A percentile compares a stretch with the other conserved stretches of the same genome.
phyloP scores from a whole-genome alignment of 1,139 yeast genomes.

The Protomyces gravidus region DNA sequence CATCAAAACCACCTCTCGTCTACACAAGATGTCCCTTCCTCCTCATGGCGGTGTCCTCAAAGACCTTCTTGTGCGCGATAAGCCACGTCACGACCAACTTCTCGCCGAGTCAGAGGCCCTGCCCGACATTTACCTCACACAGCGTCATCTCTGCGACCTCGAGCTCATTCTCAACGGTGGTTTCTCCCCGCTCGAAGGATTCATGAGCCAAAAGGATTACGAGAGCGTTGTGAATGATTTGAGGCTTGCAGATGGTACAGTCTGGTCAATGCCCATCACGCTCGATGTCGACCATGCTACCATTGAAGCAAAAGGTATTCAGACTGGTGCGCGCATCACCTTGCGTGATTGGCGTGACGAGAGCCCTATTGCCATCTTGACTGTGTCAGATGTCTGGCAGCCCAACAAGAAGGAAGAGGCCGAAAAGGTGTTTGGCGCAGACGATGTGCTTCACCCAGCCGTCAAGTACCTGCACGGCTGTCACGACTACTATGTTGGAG shows the following conservation, averaged over 20 bases:
- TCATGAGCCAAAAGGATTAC: constrained; percentile 76
- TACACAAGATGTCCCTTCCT: constrained; percentile 25
- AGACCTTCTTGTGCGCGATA: constrained; percentile 81
- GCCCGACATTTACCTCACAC: constrained; percentile 59
- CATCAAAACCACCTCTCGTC: too few relatives aligned
- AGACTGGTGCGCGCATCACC: constrained; percentile 61
- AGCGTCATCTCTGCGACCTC: constrained; percentile 87
- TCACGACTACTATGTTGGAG: constrained; percentile 84
- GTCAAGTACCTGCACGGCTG: constrained; percentile 63
- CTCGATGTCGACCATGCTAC: constrained; percentile 63
- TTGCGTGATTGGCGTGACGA: constrained; percentile 82
- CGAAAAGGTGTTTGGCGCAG: constrained; percentile 78
- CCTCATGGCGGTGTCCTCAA: constrained; percentile 45
- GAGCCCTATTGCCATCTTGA: constrained; percentile 68
- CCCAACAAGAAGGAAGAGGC: constrained; percentile 83
- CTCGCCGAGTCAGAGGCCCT: constrained; percentile 56
- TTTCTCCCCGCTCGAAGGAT: constrained; percentile 86
- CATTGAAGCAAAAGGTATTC: constrained; percentile 46
- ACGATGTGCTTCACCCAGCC: constrained; percentile 94
- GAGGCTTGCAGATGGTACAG: constrained; percentile 68
- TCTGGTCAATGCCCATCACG: constrained; percentile 93
- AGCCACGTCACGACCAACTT: constrained; percentile 53
- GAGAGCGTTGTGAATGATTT: constrained; percentile 68
- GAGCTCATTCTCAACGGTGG: constrained; percentile 92
- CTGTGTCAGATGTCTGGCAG: constrained; percentile 65